A percentile compares a stretch with the other conserved stretches of the same genome.
Evolutionary conservation across 2,329 filamentous ascomycete genomes (phyloP).

Genomic region (Monosporascus cannonballus): DNA sequence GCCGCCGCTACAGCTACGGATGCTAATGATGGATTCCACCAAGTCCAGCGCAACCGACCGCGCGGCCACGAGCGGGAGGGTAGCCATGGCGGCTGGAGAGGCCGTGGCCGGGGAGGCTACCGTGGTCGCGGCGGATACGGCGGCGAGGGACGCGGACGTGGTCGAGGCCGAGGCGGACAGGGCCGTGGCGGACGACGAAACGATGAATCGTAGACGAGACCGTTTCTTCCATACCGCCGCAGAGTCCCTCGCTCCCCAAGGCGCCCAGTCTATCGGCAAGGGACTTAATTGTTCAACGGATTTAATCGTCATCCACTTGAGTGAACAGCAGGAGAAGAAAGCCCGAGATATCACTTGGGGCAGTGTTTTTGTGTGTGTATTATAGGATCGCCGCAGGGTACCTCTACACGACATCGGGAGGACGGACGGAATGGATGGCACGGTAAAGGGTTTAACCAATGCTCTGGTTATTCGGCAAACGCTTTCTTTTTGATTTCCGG

Average conservation of each 20-base stretch:
- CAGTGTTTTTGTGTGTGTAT: no score
- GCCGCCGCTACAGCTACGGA: constrained; percentile 13
- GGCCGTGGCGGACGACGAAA: constrained; percentile 20
- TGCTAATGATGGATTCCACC: constrained; percentile 26
- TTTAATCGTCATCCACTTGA: no score
- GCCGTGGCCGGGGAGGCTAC: constrained; percentile 24
- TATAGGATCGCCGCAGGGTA: no score
- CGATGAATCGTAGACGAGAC: constrained; percentile 24
- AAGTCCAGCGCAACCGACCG: constrained; percentile 26
- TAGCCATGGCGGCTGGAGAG: constrained; percentile 14
- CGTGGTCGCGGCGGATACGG: constrained; percentile 21
- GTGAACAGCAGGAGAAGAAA: no score
- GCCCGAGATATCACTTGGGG: no score
- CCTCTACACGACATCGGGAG: no score
- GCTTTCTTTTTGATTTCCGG: no score
- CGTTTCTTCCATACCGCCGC: constrained; percentile 10
- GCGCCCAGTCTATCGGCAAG: not conserved
- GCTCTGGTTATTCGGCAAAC: no score
- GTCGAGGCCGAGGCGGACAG: constrained; percentile 22
- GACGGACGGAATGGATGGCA: no score
- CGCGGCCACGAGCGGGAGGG: constrained; percentile 25
- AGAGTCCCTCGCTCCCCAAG: constrained; percentile 11
- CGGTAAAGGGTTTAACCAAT: no score
- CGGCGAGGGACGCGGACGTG: constrained; percentile 22
- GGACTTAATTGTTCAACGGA: not conserved